These are phyloP conservation scores for Atkinsonella texensis DNA, from an alignment of 2,329 filamentous ascomycete genomes.

Conservation along the genomic window DNA sequence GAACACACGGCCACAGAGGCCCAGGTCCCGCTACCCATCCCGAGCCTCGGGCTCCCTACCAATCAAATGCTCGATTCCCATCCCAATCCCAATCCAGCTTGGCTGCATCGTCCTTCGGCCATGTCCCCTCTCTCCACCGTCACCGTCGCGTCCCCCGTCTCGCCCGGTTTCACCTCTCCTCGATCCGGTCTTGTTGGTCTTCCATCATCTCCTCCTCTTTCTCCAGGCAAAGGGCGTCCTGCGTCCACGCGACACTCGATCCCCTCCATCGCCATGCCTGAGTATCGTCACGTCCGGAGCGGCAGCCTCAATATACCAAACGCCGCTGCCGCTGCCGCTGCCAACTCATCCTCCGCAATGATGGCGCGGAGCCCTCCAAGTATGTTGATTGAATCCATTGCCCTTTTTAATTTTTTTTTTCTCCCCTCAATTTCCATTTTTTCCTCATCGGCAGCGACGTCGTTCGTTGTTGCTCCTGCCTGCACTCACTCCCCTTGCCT, in stretches of 20 bases:
- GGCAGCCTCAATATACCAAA: constrained; percentile 42
- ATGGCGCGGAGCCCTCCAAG: constrained; percentile 49
- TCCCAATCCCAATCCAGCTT: background rate
- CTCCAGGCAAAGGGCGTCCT: constrained; percentile 2
- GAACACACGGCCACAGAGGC: too few species aligned
- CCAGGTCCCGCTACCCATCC: background rate
- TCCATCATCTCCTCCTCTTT: constrained; percentile 4
- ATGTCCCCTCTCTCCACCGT: constrained; percentile 7
- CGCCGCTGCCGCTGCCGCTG: constrained; percentile 14
- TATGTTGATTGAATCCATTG: constrained; percentile 13
- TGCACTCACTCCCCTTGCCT: background rate
- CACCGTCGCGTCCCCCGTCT: constrained; percentile 5
- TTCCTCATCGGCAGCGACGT: background rate
- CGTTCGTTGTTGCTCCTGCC: background rate
- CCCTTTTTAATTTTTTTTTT: background rate
- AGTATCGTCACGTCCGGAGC: constrained; percentile 45
- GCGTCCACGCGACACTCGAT: constrained; percentile 6
- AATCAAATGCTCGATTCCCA: background rate
- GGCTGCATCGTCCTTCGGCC: constrained; percentile 4
- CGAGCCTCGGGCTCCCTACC: background rate
- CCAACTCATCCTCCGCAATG: constrained; percentile 13
- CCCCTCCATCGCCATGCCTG: constrained; percentile 26
- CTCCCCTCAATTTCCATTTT: background rate
- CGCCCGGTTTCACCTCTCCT: constrained; percentile 5
- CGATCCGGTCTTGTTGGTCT: constrained; percentile 4